Base-by-base conservation (phyloP, 768 basidiomycete genomes). In the Panellus pusillus region DNA sequence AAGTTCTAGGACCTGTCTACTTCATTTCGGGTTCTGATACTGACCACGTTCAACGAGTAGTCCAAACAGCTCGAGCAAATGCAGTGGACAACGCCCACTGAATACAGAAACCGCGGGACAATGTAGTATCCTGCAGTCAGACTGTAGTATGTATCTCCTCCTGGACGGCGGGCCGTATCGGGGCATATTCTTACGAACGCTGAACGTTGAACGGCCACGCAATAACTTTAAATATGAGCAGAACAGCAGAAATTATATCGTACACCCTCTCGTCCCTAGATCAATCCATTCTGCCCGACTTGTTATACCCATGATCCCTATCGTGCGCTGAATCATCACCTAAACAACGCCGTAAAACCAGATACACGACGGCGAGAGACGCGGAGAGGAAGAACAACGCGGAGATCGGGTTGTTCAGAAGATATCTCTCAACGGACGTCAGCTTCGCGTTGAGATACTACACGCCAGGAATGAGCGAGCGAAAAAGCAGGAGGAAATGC, bases 381-480 rank as follows among this genome's bases (percentile, higher is more conserved):
- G 61, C 20, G 32, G 70, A 47, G 32, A 76, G 36, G 35, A 75
- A 55, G 50, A 70, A 62, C 11, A 74, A 55, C 11, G 72, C 55
- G 36, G 68, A 67, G 48, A 70, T 50, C 0, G 74, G 73, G 54
- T 77, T 64, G 2, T 63, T 62, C n/a, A 67, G 44, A 20, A 79
- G 64, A 48, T 69, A 77, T 11, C 42, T 43, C 56, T 79, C 74
- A 8, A 75, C 35, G 8, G 68, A 55, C 14, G 63, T 56, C 65
- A 80, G 64, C 54, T 74, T 74, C 42, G 54, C 58, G 67, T 74
- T 82, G 29, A 80, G 65, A 55, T 68, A 70, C 79, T 80, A 58
- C 27, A 49, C 13, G 17, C 24, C 24, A 24, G 24, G 24, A 17
- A 37, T 39, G 44, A 31, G 39, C 49, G 7, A 58, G 38, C 38